Evolutionary conservation across 1,284 basidiomycete species (phyloP).

Genomic region (Ustilago esculenta): DNA sequence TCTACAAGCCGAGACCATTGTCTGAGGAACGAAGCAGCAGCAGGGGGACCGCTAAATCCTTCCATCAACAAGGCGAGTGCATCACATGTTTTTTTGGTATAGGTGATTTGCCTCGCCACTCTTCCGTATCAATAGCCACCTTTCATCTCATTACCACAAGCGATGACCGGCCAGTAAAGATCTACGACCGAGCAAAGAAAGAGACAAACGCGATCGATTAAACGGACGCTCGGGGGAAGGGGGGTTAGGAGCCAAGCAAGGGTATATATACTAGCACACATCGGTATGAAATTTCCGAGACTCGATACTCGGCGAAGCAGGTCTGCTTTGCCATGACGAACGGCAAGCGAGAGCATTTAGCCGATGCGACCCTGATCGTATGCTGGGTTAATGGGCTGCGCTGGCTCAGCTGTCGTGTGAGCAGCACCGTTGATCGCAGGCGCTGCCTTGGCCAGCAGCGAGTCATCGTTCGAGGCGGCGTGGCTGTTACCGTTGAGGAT

Average conservation of each 20-base stretch:
- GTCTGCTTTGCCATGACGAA: no score
- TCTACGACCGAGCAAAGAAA: constrained; percentile 1
- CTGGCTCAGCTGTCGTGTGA: constrained; percentile 17
- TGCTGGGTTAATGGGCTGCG: constrained; percentile 45
- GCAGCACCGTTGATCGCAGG: constrained; percentile 48
- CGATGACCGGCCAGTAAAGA: constrained; percentile 5
- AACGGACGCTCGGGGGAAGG: neutral
- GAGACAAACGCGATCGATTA: constrained; percentile 1
- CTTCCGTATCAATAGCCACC: neutral
- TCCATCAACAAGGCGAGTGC: constrained; percentile 16
- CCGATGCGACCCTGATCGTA: constrained; percentile 33
- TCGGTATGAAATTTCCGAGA: constrained; percentile 33
- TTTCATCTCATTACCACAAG: constrained; percentile 33
- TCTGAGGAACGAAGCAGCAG: no score
- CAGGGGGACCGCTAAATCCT: no score
- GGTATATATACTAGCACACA: constrained; percentile 43
- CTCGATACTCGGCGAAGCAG: constrained; percentile 6
- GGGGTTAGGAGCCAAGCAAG: constrained; percentile 7
- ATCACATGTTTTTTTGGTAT: constrained; percentile 9
- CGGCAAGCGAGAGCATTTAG: constrained; percentile 10
- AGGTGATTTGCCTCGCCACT: no score
- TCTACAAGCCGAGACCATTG: constrained; percentile 8
- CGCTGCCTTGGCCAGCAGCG: constrained; percentile 30
- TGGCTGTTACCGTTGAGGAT: constrained; percentile 6
- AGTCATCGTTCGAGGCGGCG: constrained; percentile 17